Evolutionary conservation across 805 yeast genomes (phyloP).

Genomic region (Starmerella vaccinii): DNA sequence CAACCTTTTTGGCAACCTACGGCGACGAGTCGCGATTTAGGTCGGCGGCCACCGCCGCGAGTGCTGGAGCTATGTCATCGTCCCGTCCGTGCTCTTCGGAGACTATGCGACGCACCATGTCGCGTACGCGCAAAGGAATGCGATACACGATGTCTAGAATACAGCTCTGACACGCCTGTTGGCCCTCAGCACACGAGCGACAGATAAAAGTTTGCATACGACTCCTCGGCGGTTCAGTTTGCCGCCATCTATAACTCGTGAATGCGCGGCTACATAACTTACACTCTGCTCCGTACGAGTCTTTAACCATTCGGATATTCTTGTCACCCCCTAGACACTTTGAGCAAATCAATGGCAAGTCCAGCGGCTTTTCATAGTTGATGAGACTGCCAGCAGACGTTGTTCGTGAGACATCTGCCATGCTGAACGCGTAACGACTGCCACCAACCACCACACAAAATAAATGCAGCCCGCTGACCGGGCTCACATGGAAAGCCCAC

Average conservation of each 20-base stretch:
- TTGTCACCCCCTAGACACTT: slow-evolving; percentile 59
- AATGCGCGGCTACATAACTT: slow-evolving; percentile 77
- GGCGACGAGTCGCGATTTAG: not conserved
- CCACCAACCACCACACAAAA: not conserved
- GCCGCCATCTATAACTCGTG: slow-evolving; percentile 68
- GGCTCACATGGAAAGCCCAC: not conserved
- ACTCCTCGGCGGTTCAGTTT: slow-evolving; percentile 35
- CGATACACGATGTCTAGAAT: slow-evolving; percentile 72
- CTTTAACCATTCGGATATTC: slow-evolving; percentile 61
- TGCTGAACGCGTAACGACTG: not conserved
- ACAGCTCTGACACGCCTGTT: slow-evolving; percentile 83
- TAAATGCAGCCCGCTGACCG: not conserved
- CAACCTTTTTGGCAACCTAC: no score
- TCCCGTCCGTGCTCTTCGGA: slow-evolving; percentile 16
- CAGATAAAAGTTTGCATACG: slow-evolving; percentile 59
- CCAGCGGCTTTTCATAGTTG: slow-evolving; percentile 26
- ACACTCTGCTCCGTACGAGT: slow-evolving; percentile 67
- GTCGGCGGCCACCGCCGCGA: slow-evolving; percentile 5
- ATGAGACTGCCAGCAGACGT: not conserved
- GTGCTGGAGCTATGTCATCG: slow-evolving; percentile 1
- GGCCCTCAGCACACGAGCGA: slow-evolving; percentile 62
- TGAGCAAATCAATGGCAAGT: slow-evolving; percentile 60
- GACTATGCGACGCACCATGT: slow-evolving; percentile 67
- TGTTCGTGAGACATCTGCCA: not conserved
- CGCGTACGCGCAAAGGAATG: slow-evolving; percentile 68